Evolutionary conservation across 2,329 filamentous ascomycete species (phyloP), one percentile per base, ranked within the genome.

Genomic region (Aspergillus brunneoviolaceus): DNA sequence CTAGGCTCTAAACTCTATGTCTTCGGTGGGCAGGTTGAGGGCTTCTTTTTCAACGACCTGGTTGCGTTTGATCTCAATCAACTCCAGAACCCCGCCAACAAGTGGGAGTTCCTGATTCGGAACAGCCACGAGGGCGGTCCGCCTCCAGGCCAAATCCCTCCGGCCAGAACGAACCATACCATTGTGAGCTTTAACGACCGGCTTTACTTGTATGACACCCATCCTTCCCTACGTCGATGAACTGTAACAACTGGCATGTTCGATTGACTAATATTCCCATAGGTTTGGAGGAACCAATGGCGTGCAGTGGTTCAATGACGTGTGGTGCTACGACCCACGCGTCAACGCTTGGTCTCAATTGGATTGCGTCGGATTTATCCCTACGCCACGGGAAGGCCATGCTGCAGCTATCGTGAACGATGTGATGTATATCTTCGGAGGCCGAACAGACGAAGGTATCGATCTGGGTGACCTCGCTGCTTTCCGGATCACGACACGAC

Each of bases 351-450:
- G 95, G 95, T 80, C 87, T 10, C 89, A 96, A 73, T 83, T 96
- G 58, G 94, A 98, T 71, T 99, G 95, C 74, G 97, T 98, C 70
- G 95, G 95, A 39, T 99, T 97, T 75, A 98, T 99, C 61, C 95
- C 96, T 1, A 89, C 92, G 1, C 89, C 94, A 19, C 87, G 95
- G 62, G 95, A 99, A 81, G 95, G 95, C 3, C 95, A 99, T 75
- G 93, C 96, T 12, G 92, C 95, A 14, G 89, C 94, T 4, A 82
- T 99, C 21, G 93, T 99, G 49, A 92, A 95, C 74, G 95, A 99
- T 73, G 95, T 97, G 61, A 99, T 99, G 96, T 99, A 99, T 79
- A 88, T 99, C 62, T 99, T 99, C 75, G 96, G 96, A 67, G 95
- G 95, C 49, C 89, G 95, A 61, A 97, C 92, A 0, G 92, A 97